Evolutionary conservation across 805 yeast genomes (phyloP), one percentile per base, ranked within the genome.

Genomic region (Barnettozyma pratensis): DNA sequence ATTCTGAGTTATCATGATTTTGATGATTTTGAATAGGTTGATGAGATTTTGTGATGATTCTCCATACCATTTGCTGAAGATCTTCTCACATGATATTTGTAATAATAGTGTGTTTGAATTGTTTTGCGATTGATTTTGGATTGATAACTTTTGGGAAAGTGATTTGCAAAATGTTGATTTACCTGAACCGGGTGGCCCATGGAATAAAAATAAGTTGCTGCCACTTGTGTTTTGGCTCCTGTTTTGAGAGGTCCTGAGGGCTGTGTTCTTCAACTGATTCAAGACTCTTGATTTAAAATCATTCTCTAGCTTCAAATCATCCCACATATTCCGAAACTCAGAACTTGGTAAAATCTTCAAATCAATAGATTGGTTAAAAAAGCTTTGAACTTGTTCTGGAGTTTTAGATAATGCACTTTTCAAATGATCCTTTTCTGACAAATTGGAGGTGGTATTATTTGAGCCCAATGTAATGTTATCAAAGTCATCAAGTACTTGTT

Each of bases 131-230:
- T 44, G 48, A n/a, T 40, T 25, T 26, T 28, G 51, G 9, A 70
- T 66, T 26, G 74, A 58, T 27, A 72, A 46, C 54, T 71, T 73
- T 35, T 72, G 76, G 31, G 73, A 65, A 7, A 72, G 41, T 0
- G 76, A 67, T 40, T 60, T 70, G 40, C 74, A 69, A 4, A 73
- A 45, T 2, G 74, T 69, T 1, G 77, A 71, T 56, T 74, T 74
- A 5, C 78, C 78, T 3, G 75, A 70, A 1, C 78, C 78, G 4
- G 78, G 76, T 3, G 76, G 72, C 0, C 78, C 78, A 55, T 72
- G 70, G 1, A 73, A 53, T 5, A 66, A 44, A 10, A 64, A 47
- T 5, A 66, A 42, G 36, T 57, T 42, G 29, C 36, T 36, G 19
- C 9, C 28, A 28, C 28, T 37, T 25, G 5, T 25, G 6, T 9